Evolutionary conservation across 306 rosid species (phyloP), one percentile per base, ranked within the genome.

Genomic region (Pyrus pyrifolia): DNA sequence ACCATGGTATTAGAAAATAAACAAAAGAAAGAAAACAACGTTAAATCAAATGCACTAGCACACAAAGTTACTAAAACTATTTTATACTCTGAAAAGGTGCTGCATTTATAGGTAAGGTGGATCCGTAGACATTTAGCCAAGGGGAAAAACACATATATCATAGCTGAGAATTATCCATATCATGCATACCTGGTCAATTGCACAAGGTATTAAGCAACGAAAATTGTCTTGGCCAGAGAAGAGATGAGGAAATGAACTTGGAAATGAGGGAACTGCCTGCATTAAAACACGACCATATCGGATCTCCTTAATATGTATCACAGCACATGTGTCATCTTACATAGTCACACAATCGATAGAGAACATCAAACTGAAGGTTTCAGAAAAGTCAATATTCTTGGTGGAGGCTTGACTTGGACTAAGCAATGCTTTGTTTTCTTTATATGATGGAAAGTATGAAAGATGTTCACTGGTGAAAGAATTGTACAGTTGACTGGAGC

Each of bases 241-340:
- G 68, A 96, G 86, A 83, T 92, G 98, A 72, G 99, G 98, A 82
- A 96, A 96, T 59, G 99, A 96, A 81, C 91, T 96, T 23, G 99
- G 98, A 88, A 96, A 96, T 76, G 98, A 92, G 52, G 99, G 98
- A 72, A 79, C 99, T 5, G 98, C 98, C 99, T 96, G 93, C 88
- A 86, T 49, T 44, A 77, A 70, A 53, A 81, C 74, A 76, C 62
- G 70, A 30, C 65, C n/a, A 81, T 29, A 71, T 75, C 35, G 64
- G 69, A 68, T 81, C 71, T 85, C 79, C 73, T 71, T 55, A 81
- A 42, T 21, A 27, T 52, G 85, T 31, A 46, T 67, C 35, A 8
- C 22, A 60, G 19, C 7, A 6, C 10, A 40, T 45, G 14, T 44
- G 66, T 35, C 31, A 71, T 45, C 38, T 12, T 45, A 57, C 15